phyloP scores from a whole-genome alignment of 148 eudicot species.

The Vaccinium myrtillus region DNA sequence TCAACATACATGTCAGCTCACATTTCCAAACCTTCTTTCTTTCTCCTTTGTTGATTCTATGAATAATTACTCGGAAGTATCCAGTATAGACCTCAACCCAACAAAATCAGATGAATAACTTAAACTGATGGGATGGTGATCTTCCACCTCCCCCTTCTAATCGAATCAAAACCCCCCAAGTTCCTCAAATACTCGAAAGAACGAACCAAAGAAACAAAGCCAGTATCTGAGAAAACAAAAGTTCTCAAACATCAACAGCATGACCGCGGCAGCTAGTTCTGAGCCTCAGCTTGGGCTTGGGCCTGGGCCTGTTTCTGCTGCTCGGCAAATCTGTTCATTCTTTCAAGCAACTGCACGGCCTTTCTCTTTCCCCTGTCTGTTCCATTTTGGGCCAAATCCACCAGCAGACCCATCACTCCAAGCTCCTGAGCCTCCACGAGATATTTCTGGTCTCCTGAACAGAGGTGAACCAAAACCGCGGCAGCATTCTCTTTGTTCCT shows the following conservation, averaged over 20 bases:
- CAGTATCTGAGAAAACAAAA: background rate
- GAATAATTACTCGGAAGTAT: constrained; percentile 18
- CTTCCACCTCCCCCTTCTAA: constrained; percentile 66
- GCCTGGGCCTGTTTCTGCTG: constrained; percentile 58
- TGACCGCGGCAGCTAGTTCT: constrained; percentile 9
- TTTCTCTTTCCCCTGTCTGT: constrained; percentile 90
- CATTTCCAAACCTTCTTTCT: constrained; percentile 15
- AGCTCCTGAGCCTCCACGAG: constrained; percentile 60
- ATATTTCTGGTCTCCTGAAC: constrained; percentile 63
- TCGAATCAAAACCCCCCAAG: constrained; percentile 21
- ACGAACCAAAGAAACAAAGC: constrained; percentile 23
- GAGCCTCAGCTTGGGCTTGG: constrained; percentile 33
- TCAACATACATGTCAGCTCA: constrained; percentile 18
- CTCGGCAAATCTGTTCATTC: constrained; percentile 64
- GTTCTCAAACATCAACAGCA: constrained; percentile 37
- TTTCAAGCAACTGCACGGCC: constrained; percentile 74
- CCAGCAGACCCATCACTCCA: constrained; percentile 51
- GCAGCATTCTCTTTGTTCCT: constrained; percentile 95
- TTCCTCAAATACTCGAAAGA: constrained; percentile 14
- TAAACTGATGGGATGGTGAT: constrained; percentile 39
- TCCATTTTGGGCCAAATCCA: constrained; percentile 67
- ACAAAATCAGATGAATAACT: constrained; percentile 29
- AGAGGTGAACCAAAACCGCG: constrained; percentile 85
- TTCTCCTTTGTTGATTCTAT: constrained; percentile 12
- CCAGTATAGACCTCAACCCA: constrained; percentile 23